Base-by-base conservation (phyloP, 2,329 filamentous ascomycete genomes). In the Phoma sp. region DNA sequence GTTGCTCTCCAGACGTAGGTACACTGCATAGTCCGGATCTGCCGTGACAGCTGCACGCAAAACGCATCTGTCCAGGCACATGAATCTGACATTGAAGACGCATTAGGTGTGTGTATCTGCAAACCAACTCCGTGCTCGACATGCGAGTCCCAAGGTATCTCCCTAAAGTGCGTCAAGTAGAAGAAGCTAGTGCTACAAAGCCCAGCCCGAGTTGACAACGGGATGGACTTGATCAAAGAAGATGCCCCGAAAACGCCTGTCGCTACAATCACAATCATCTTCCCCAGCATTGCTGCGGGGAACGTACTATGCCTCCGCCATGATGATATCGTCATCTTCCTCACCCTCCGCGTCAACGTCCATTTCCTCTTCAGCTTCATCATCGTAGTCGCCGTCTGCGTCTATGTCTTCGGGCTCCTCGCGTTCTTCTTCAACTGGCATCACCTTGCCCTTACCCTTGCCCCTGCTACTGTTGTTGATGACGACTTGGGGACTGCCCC, bases 381-480 rank as follows among this genome's bases (percentile, higher is more conserved):
- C 62, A 27, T 63, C 62, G n/a, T 63, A 61, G 33, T 63, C 60
- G n/a, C 62, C 64, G 25, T 63, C 68, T 6, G 65, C 67, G 46
- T 69, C 65, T n/a, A 64, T 44, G 25, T 70, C 67, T 43, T 65
- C 72, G 7, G 69, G 67, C 6, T 70, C 70, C 7, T 70, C 70
- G 2, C 72, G 64, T 29, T 72, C 72, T 33, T 71, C 70, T 9
- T 74, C 71, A 33, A 66, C 67, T 2, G 55, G 44, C 21, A 66
- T 32, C 2, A 61, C 56, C 32, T 62, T 70, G 3, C 29, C 29
- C 29, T 31, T 31, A 12, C 62, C 68, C 36, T 75, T 74, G 2
- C 66, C 66, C 39, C 68, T 71, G 22, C 54, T 49, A 35, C 51
- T 66, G 48, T 60, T 69, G 15, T 56, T 44, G 21, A 51, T 38